A percentile compares a stretch with the other conserved stretches of the same genome.
These are phyloP conservation scores for Cordyceps cicadae DNA, from an alignment of 2,329 filamentous ascomycete species.

Conservation along the genomic window DNA sequence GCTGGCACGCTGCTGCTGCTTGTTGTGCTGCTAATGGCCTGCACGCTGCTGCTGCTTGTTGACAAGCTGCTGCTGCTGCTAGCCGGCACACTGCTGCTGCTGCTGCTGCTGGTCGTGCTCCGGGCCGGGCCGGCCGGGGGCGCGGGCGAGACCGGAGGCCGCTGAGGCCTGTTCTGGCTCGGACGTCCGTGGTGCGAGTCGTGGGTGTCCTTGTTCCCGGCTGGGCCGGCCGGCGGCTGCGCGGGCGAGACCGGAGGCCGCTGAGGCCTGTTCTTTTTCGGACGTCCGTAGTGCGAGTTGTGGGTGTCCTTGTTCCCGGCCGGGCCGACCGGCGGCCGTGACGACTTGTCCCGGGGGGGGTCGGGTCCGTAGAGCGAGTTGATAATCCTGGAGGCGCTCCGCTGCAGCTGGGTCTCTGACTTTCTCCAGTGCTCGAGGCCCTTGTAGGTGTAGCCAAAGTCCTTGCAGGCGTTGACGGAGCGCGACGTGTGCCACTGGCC, in stretches of 20 bases:
- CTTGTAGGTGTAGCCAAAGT: constrained; percentile 32
- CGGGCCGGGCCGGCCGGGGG: background rate
- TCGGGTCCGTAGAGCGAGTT: constrained; percentile 29
- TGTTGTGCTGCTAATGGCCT: too few species aligned
- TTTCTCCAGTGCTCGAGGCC: constrained; percentile 31
- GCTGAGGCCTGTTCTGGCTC: too few species aligned
- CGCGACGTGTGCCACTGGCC: constrained; percentile 35
- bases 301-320: too few species aligned
- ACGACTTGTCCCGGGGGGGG: too few species aligned
- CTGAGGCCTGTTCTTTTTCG: too few species aligned
- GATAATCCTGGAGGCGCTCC: constrained; percentile 24
- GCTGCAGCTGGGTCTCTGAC: constrained; percentile 22
- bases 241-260: background rate
- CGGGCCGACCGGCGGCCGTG: too few species aligned
- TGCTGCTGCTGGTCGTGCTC: background rate
- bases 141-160: background rate
- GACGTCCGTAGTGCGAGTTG: constrained; percentile 28
- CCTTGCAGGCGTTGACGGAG: constrained; percentile 24
- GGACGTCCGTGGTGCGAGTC: too few species aligned
- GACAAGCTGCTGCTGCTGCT: background rate
- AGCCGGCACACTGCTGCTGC: background rate
- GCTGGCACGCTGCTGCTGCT: background rate
- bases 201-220: too few species aligned
- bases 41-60: background rate
- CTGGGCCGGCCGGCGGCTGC: too few species aligned